phyloP scores from a whole-genome alignment of 73 alveolate species.

The Uronychia setigera region DNA sequence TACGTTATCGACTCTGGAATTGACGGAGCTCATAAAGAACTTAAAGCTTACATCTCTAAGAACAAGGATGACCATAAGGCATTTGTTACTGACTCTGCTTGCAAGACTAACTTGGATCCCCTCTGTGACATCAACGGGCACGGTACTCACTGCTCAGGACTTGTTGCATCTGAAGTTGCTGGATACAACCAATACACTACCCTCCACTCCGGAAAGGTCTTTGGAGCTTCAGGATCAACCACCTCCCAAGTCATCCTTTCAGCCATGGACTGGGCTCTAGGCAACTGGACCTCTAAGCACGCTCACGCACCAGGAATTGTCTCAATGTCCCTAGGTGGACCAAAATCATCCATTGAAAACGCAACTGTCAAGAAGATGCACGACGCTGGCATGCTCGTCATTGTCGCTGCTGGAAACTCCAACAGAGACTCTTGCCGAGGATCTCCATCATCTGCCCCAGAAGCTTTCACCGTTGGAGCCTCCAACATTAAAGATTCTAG shows the following conservation, averaged over 20 bases:
- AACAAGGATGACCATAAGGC: background rate
- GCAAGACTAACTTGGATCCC: background rate
- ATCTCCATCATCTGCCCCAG: background rate
- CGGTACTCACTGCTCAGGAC: slow-evolving; percentile 56
- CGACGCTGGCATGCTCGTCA: slow-evolving; percentile 17
- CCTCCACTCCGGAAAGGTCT: slow-evolving; percentile 24
- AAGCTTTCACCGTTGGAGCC: slow-evolving; percentile 1
- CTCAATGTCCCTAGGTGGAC: slow-evolving; percentile 9
- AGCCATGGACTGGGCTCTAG: slow-evolving; percentile 41
- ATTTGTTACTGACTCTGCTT: background rate
- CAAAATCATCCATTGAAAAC: background rate
- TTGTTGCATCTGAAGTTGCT: slow-evolving; percentile 34
- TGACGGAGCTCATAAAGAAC: background rate
- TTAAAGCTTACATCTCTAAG: background rate
- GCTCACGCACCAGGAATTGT: slow-evolving; percentile 29
- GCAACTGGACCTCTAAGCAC: slow-evolving; percentile 15
- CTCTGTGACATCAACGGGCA: slow-evolving; percentile 32
- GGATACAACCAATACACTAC: slow-evolving; percentile 40
- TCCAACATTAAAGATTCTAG: background rate
- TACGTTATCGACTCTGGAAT: background rate
- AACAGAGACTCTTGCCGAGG: slow-evolving; percentile 12
- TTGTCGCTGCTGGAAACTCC: slow-evolving; percentile 52
- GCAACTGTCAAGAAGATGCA: slow-evolving; percentile 24
- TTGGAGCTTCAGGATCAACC: background rate
- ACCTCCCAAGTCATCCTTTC: slow-evolving; percentile 18